These are phyloP conservation scores for Barnettozyma salicaria DNA, from an alignment of 805 yeast genomes.

Conservation along the genomic window DNA sequence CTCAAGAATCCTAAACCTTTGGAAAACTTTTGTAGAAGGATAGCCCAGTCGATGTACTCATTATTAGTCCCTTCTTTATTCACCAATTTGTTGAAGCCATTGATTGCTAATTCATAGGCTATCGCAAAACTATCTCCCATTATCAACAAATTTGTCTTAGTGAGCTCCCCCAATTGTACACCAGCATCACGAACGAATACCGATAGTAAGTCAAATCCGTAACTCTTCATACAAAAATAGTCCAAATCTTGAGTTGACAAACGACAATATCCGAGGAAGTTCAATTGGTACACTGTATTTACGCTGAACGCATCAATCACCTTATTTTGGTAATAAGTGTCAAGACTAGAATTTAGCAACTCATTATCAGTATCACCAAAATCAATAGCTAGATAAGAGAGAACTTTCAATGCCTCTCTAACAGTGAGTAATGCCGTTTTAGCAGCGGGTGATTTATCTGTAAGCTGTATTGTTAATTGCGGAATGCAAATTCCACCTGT, in stretches of 20 bases:
- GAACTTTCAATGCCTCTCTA: constrained; percentile 37
- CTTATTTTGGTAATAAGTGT: constrained; percentile 25
- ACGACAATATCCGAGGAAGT: constrained; percentile 46
- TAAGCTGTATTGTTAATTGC: constrained; percentile 36
- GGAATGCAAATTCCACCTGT: constrained; percentile 34
- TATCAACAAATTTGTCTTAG: constrained; percentile 34
- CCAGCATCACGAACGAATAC: constrained; percentile 47
- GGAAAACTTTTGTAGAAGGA: constrained; percentile 23
- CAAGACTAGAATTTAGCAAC: constrained; percentile 19
- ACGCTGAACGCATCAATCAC: constrained; percentile 41
- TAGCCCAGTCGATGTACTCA: constrained; percentile 24
- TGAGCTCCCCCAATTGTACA: constrained; percentile 36
- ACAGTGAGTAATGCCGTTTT: constrained; percentile 30
- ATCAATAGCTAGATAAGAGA: constrained; percentile 42
- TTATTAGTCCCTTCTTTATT: constrained; percentile 13
- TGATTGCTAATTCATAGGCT: constrained; percentile 33
- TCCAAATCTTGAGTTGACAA: constrained; percentile 20
- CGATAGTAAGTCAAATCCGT: constrained; percentile 43
- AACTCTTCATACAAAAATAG: constrained; percentile 30
- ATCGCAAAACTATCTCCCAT: constrained; percentile 37
- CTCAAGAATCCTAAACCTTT: constrained; percentile 22
- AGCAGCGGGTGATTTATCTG: constrained; percentile 33
- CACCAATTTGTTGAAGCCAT: constrained; percentile 24
- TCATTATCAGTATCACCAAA: constrained; percentile 28
- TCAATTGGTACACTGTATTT: constrained; percentile 37